phyloP scores from a whole-genome alignment of 1,284 basidiomycete genomes.

The Cryptococcus sp. region DNA sequence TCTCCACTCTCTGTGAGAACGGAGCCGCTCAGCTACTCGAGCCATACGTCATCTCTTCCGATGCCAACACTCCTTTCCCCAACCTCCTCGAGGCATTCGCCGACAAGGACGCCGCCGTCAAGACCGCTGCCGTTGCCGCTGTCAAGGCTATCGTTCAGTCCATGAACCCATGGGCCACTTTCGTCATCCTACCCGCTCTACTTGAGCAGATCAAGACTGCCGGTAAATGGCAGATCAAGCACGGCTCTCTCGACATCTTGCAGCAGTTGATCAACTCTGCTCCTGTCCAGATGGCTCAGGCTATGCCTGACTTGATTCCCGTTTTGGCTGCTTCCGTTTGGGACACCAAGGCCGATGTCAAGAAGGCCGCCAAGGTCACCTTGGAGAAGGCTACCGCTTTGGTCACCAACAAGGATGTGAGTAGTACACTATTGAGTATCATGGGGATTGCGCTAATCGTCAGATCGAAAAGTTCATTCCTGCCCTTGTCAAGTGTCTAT shows the following conservation, averaged over 20 bases:
- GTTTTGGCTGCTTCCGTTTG: conserved; percentile 94
- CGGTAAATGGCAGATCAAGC: conserved; percentile 99
- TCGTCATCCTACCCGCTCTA: conserved; percentile 80
- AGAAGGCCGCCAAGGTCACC: conserved; percentile 95
- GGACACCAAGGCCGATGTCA: conserved; percentile 99
- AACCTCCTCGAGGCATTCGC: conserved; percentile 82
- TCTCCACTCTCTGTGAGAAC: conserved; percentile 61
- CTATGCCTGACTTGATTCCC: conserved; percentile 95
- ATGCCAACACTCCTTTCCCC: conserved; percentile 64
- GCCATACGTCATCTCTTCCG: conserved; percentile 76
- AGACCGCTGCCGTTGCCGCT: conserved; percentile 76
- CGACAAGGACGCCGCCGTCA: conserved; percentile 74
- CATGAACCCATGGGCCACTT: conserved; percentile 87
- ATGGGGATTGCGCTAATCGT: background rate
- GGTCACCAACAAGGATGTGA: conserved; percentile 98
- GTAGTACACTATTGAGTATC: conserved; percentile 26
- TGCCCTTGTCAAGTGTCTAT: conserved; percentile 92
- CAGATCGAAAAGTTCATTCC: conserved; percentile 77
- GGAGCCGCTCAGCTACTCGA: conserved; percentile 82
- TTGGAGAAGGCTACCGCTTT: conserved; percentile 90
- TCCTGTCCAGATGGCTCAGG: conserved; percentile 77
- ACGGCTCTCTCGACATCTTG: conserved; percentile 75
- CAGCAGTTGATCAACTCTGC: conserved; percentile 86
- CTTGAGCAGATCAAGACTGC: conserved; percentile 93
- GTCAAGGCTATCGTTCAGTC: conserved; percentile 71